phyloP scores from a whole-genome alignment of 148 eudicot genomes.

The Fagopyrum homotropicum region DNA sequence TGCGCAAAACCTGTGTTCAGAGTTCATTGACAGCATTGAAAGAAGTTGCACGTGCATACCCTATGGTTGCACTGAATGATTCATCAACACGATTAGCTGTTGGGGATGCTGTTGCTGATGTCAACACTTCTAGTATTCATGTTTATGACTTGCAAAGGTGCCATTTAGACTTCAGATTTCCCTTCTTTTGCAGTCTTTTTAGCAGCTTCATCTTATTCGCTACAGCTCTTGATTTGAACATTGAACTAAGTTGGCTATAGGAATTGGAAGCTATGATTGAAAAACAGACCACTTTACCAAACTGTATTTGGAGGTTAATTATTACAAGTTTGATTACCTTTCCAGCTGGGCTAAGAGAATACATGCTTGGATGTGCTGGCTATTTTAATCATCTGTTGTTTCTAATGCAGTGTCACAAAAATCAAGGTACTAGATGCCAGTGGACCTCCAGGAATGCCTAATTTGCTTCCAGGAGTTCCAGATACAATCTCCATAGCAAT shows the following conservation, averaged over 20 bases:
- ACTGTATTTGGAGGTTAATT: background rate
- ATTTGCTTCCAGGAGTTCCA: slow-evolving; percentile 62
- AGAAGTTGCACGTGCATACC: slow-evolving; percentile 77
- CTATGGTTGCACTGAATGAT: slow-evolving; percentile 89
- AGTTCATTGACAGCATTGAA: slow-evolving; percentile 76
- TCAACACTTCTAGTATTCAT: slow-evolving; percentile 59
- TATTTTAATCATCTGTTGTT: background rate
- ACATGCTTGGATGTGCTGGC: background rate
- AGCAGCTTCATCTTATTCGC: background rate
- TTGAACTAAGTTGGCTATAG: background rate
- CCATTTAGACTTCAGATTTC: background rate
- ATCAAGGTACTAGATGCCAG: slow-evolving; percentile 95
- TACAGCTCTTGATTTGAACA: background rate
- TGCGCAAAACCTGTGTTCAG: slow-evolving; percentile 82
- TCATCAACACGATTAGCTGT: slow-evolving; percentile 76
- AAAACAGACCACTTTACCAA: background rate
- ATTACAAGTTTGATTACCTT: no score
- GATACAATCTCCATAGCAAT: slow-evolving; percentile 55
- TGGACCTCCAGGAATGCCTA: slow-evolving; percentile 95
- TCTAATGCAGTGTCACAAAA: slow-evolving; percentile 47
- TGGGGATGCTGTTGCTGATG: slow-evolving; percentile 90
- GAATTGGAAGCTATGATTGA: background rate
- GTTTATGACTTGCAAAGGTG: slow-evolving; percentile 96
- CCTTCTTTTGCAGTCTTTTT: background rate
- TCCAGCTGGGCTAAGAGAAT: no score